These are phyloP conservation scores for Penicillium turbatum DNA, from an alignment of 495 filamentous ascomycete genomes.

Conservation along the genomic window DNA sequence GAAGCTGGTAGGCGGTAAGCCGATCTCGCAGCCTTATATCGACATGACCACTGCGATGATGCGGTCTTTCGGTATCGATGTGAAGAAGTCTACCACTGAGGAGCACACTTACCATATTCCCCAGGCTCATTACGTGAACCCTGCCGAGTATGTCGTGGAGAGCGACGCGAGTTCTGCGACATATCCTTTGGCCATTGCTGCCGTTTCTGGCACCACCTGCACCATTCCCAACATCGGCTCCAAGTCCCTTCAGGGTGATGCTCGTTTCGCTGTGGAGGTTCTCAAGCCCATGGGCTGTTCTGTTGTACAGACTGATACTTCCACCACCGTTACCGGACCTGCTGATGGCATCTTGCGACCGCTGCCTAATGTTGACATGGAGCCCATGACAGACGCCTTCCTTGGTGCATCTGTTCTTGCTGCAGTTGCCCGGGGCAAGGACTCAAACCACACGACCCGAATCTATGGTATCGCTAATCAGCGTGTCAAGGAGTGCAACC, in stretches of 20 bases:
- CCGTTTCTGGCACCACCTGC: constrained; percentile 90
- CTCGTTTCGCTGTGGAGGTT: constrained; percentile 89
- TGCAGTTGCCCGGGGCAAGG: constrained; percentile 70
- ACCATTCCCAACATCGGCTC: constrained; percentile 96
- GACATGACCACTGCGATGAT: constrained; percentile 99
- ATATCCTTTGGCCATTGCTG: constrained; percentile 91
- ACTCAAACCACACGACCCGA: constrained; percentile 57
- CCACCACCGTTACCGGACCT: constrained; percentile 93
- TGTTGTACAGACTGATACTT: constrained; percentile 77
- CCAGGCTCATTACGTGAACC: constrained; percentile 77
- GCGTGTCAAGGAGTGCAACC: constrained; percentile 96
- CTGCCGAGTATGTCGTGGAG: constrained; percentile 83
- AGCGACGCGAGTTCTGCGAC: constrained; percentile 97
- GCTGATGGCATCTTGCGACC: constrained; percentile 63
- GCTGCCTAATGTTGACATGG: constrained; percentile 85
- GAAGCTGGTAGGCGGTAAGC: constrained; percentile 85
- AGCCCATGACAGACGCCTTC: constrained; percentile 99
- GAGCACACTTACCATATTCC: constrained; percentile 94
- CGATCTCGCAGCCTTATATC: constrained; percentile 95
- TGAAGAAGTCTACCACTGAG: constrained; percentile 66
- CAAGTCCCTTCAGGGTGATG: constrained; percentile 88
- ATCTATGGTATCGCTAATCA: constrained; percentile 99
- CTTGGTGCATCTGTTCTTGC: constrained; percentile 90
- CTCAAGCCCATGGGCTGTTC: constrained; percentile 89
- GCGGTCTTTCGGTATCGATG: constrained; percentile 82